Percentiles rank a stretch among this genome's conserved stretches.
Conservation (phyloP, 306 rosid genomes). For the Inga oerstediana region DNA sequence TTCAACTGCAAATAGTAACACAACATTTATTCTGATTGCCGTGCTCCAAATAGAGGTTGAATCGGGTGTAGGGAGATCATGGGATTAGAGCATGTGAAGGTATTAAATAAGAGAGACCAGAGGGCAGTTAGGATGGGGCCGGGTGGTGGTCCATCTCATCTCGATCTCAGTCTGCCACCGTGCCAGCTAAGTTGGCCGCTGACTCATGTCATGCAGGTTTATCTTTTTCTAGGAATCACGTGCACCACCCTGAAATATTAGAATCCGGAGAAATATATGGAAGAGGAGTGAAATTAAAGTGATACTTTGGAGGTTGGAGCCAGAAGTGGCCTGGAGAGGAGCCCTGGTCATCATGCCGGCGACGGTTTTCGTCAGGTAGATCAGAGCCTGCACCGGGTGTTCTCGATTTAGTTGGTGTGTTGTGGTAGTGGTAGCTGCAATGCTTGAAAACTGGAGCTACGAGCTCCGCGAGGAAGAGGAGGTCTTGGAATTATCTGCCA, state of each 20-base stretch:
- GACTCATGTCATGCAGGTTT: background rate
- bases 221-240: background rate
- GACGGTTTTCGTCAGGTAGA: too few relatives aligned
- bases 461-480: too few relatives aligned
- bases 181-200: background rate
- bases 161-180: background rate
- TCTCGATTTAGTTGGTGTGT: too few relatives aligned
- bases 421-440: too few relatives aligned
- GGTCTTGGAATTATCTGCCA: too few relatives aligned
- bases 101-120: conserved; percentile 28
- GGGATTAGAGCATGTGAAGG: conserved; percentile 42
- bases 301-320: too few relatives aligned
- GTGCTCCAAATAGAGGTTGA: conserved; percentile 32
- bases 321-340: too few relatives aligned
- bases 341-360: too few relatives aligned
- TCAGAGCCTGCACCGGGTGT: too few relatives aligned
- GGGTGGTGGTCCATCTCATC: conserved; percentile 45
- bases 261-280: background rate
- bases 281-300: too few relatives aligned
- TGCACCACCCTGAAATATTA: background rate
- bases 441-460: too few relatives aligned
- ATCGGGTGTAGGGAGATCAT: too few relatives aligned
- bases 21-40: conserved; percentile 25
- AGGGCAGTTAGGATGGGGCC: background rate
- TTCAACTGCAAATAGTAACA: background rate